These are phyloP conservation scores for Diplodia sapinea DNA, from an alignment of 2,329 filamentous ascomycete genomes.

Conservation along the genomic window DNA sequence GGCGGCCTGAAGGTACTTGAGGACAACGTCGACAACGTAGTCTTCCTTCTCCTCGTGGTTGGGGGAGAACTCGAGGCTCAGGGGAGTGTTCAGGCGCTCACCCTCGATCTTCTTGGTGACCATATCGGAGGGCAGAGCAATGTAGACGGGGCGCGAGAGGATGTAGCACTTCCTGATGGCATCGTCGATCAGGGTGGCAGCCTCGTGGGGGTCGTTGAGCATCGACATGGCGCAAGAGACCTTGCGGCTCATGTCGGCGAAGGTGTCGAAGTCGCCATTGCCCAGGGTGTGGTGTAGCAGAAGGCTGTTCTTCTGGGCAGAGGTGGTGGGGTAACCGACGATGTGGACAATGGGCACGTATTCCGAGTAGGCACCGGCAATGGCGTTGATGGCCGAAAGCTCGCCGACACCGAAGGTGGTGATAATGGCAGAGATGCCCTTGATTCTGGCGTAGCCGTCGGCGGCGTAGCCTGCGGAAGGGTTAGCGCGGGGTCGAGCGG, in stretches of 20 bases:
- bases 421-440: slow-evolving; percentile 54
- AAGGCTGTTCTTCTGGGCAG: slow-evolving; percentile 49
- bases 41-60: slow-evolving; percentile 77
- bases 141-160: slow-evolving; percentile 78
- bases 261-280: slow-evolving; percentile 77
- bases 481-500: slow-evolving; percentile 32
- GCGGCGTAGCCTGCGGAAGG: slow-evolving; percentile 51
- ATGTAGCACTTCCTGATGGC: slow-evolving; percentile 76
- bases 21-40: slow-evolving; percentile 80
- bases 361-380: slow-evolving; percentile 56
- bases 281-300: slow-evolving; percentile 56
- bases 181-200: slow-evolving; percentile 77
- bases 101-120: slow-evolving; percentile 77
- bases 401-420: slow-evolving; percentile 58
- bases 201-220: slow-evolving; percentile 71
- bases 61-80: slow-evolving; percentile 67
- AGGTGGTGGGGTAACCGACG: slow-evolving; percentile 53
- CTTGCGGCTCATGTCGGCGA: slow-evolving; percentile 75
- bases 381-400: slow-evolving; percentile 55
- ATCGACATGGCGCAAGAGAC: slow-evolving; percentile 75
- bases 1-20: slow-evolving; percentile 74
- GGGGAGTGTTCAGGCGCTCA: slow-evolving; percentile 69
- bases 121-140: slow-evolving; percentile 83
- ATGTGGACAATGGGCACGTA: slow-evolving; percentile 56
- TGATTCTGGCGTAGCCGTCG: slow-evolving; percentile 55